phyloP scores from a whole-genome alignment of 192 early-diverging fungal species.

The Entophlyctis luteolus region DNA sequence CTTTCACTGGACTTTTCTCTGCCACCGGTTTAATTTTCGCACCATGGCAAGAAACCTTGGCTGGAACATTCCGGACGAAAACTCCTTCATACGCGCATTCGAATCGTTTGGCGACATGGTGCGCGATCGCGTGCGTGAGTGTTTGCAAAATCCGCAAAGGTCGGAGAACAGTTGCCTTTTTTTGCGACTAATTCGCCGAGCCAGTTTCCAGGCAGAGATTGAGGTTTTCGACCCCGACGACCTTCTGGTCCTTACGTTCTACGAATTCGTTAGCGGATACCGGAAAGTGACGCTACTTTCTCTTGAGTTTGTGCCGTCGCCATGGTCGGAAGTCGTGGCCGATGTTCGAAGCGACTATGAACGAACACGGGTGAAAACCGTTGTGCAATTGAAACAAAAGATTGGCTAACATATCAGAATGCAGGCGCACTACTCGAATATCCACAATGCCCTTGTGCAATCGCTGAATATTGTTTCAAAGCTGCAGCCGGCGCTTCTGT shows the following conservation, averaged over 20 bases:
- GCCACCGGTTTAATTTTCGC: conserved; percentile 33
- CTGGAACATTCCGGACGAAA: conserved; percentile 21
- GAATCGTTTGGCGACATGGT: conserved; percentile 23
- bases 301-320: conserved; percentile 28
- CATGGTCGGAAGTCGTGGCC: conserved; percentile 23
- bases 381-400: conserved; percentile 5
- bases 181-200: too few relatives aligned
- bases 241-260: conserved; percentile 21
- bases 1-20: conserved; percentile 30
- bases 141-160: conserved; percentile 24
- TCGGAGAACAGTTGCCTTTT: not conserved
- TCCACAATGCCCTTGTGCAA: conserved; percentile 25
- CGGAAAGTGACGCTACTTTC: conserved; percentile 20
- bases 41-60: conserved; percentile 22
- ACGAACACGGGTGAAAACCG: not conserved
- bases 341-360: conserved; percentile 25
- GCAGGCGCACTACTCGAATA: conserved; percentile 16
- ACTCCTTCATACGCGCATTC: conserved; percentile 11
- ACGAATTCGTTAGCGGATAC: conserved; percentile 32
- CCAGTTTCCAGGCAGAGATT: conserved; percentile 5
- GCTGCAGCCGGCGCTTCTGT: conserved; percentile 22
- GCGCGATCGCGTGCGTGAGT: conserved; percentile 23
- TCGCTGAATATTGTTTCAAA: conserved; percentile 20
- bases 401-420: not conserved
- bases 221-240: conserved; percentile 2